phyloP scores from a whole-genome alignment of 1,139 yeast species.

The Hyphopichia wangnamkhiaoensis region DNA sequence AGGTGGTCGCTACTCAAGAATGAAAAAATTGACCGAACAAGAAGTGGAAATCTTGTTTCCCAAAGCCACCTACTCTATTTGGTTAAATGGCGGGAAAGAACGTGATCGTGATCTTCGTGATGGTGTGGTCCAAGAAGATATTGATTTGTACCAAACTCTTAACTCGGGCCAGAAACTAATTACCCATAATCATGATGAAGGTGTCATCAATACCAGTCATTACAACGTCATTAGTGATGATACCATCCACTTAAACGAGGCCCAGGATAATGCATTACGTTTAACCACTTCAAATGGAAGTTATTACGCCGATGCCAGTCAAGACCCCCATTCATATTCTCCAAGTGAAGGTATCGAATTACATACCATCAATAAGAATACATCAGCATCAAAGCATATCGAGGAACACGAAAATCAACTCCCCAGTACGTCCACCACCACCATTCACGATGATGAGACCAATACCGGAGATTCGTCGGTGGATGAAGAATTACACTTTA shows the following conservation, averaged over 20 bases:
- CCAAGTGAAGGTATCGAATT: constrained; percentile 11
- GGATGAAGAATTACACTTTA: constrained; percentile 57
- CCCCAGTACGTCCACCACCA: neutral
- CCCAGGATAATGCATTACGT: constrained; percentile 16
- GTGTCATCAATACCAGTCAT: neutral
- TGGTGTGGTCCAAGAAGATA: constrained; percentile 39
- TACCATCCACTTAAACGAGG: constrained; percentile 13
- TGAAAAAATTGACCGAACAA: constrained; percentile 55
- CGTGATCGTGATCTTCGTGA: constrained; percentile 34
- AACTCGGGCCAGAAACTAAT: no score
- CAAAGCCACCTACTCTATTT: constrained; percentile 56
- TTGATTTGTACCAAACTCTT: constrained; percentile 13
- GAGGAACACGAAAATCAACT: no score
- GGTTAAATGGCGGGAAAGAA: constrained; percentile 62
- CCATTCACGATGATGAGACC: constrained; percentile 5
- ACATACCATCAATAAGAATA: no score
- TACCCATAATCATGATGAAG: neutral
- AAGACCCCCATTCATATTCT: constrained; percentile 2
- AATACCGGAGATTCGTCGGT: no score
- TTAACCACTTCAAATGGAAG: neutral
- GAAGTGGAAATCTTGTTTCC: constrained; percentile 74
- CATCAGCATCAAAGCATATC: no score
- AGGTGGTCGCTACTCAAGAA: constrained; percentile 42
- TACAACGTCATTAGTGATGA: neutral
- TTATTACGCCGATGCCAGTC: constrained; percentile 1